A percentile compares a stretch with the other conserved stretches of the same genome.
Conservation (phyloP, 495 filamentous ascomycete species). For the Cercophora newfieldiana region DNA sequence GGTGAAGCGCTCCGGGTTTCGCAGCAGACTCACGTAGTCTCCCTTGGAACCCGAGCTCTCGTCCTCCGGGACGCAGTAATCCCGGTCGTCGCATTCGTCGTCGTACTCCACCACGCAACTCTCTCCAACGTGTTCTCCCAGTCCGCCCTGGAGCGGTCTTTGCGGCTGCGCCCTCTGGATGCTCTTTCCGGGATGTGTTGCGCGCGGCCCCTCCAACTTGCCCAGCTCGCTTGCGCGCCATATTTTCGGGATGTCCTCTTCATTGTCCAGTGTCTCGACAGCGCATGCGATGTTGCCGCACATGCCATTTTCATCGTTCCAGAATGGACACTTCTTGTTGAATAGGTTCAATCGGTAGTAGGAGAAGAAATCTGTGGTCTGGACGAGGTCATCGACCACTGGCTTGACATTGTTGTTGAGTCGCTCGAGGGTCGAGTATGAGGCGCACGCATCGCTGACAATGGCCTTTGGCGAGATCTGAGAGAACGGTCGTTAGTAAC, state of each 20-base stretch:
- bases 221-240: conserved; percentile 92
- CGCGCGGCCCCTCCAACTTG: conserved; percentile 89
- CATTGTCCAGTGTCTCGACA: conserved; percentile 93
- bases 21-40: conserved; percentile 91
- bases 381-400: conserved; percentile 77
- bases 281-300: conserved; percentile 97
- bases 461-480: conserved; percentile 58
- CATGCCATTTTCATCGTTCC: conserved; percentile 89
- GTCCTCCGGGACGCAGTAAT: conserved; percentile 97
- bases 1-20: conserved; percentile 94
- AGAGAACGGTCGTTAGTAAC: conserved; percentile 41
- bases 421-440: conserved; percentile 82
- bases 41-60: conserved; percentile 83
- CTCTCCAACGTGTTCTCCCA: conserved; percentile 87
- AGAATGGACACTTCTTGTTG: conserved; percentile 92
- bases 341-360: conserved; percentile 97
- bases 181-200: conserved; percentile 77
- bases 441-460: conserved; percentile 86
- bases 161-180: conserved; percentile 67
- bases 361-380: conserved; percentile 93
- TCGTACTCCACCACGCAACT: conserved; percentile 97
- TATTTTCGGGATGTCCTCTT: conserved; percentile 86
- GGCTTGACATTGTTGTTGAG: conserved; percentile 78
- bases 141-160: conserved; percentile 73
- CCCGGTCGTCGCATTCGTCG: conserved; percentile 94